Percentiles rank a stretch among this genome's conserved stretches.
These are phyloP conservation scores for Annulohypoxylon moriforme DNA, from an alignment of 495 filamentous ascomycete genomes.

Conservation along the genomic window DNA sequence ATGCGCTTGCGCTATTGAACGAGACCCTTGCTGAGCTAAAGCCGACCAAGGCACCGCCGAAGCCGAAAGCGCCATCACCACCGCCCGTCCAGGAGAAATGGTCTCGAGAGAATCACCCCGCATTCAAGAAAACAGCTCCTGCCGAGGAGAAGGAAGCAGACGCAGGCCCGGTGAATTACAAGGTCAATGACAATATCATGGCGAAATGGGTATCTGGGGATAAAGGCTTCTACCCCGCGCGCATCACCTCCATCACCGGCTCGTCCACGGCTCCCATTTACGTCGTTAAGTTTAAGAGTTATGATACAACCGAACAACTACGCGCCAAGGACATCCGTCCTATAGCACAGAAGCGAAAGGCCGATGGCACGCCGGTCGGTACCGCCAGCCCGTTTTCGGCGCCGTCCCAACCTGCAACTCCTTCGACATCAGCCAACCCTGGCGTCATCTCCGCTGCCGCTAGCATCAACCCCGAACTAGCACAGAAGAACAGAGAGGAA, in stretches of 20 bases:
- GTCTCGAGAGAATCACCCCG: constrained; percentile 77
- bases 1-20: constrained; percentile 82
- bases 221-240: constrained; percentile 89
- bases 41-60: constrained; percentile 62
- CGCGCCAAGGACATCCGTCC: constrained; percentile 86
- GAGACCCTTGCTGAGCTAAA: constrained; percentile 83
- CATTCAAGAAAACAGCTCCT: constrained; percentile 68
- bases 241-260: constrained; percentile 93
- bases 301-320: constrained; percentile 86
- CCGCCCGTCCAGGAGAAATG: constrained; percentile 72
- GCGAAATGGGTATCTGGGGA: constrained; percentile 93
- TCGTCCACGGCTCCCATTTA: constrained; percentile 89
- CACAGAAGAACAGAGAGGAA: constrained; percentile 70
- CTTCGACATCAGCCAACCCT: constrained; percentile 58
- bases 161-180: constrained; percentile 66
- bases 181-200: constrained; percentile 89
- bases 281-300: constrained; percentile 91
- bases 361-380: constrained; percentile 77
- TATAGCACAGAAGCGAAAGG: constrained; percentile 88
- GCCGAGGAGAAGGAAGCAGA: constrained; percentile 58
- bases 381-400: constrained; percentile 54
- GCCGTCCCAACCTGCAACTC: constrained; percentile 54
- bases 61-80: constrained; percentile 55
- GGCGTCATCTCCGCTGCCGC: constrained; percentile 87
- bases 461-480: constrained; percentile 82